phyloP scores from a whole-genome alignment of 106 monocot genomes.

The Dendrobium catenatum region DNA sequence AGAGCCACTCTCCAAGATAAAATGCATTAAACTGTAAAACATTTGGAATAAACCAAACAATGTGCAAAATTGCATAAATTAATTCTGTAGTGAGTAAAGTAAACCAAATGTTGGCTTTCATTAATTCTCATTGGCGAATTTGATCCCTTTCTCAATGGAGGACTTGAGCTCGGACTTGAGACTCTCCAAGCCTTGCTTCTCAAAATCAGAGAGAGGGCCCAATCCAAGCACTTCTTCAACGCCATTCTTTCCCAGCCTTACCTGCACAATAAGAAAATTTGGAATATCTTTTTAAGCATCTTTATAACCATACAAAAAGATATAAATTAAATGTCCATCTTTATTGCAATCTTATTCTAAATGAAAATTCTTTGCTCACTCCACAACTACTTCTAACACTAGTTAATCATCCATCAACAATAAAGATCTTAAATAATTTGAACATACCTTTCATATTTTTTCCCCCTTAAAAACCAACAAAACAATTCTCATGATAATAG shows the following conservation, averaged over 20 bases:
- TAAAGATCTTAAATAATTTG: too few species aligned
- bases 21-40: background rate
- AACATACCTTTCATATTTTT: too few species aligned
- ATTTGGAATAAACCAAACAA: background rate
- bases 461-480: too few species aligned
- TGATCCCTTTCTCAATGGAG: conserved; percentile 83
- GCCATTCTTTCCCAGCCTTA: conserved; percentile 75
- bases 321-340: too few species aligned
- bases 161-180: conserved; percentile 68
- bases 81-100: background rate
- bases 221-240: conserved; percentile 72
- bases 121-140: conserved; percentile 52
- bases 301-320: too few species aligned
- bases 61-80: conserved; percentile 1
- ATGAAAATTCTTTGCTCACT: too few species aligned
- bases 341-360: too few species aligned
- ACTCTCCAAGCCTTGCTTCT: conserved; percentile 63
- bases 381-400: too few species aligned
- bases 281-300: too few species aligned
- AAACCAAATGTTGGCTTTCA: background rate
- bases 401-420: too few species aligned
- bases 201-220: conserved; percentile 64
- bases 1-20: background rate
- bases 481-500: too few species aligned
- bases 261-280: conserved; percentile 23